Base-by-base conservation (phyloP, 2,329 filamentous ascomycete species). In the Scedosporium aurantiacum region DNA sequence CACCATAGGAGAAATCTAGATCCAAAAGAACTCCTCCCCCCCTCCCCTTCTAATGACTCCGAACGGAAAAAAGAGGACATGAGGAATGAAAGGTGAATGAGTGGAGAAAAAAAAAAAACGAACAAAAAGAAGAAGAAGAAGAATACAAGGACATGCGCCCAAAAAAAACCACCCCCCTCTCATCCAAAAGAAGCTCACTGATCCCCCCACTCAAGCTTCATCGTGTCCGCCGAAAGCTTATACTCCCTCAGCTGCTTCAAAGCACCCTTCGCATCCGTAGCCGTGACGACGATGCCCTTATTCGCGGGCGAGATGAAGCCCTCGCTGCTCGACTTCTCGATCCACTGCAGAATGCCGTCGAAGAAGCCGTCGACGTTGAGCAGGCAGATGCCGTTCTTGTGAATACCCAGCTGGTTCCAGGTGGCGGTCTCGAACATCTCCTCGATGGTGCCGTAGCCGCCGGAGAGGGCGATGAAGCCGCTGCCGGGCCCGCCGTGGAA, bases 361-460 rank as follows among this genome's bases (percentile, higher is more conserved):
- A 92, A 99, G 75, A 96, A 97, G 0, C 91, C 91, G 61, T 92
- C 86, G 27, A 97, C 81, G 72, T 97, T 97, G 67, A 90, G 84
- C 57, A 97, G 77, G 60, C 93, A 86, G 55, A 97, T 86, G 3
- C 88, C 89, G 58, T 82, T 79, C 67, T 80, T 81, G 75, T 97
- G 94, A 66, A 99, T 97, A 1, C 94, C 93, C 58, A 99, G 76
- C 77, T 97, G 94, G 74, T 97, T 97, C 92, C 94, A 99, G 10
- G 90, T 95, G 27, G 86, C 86, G 2, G 90, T 85, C 77, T 95
- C 90, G 74, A 96, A 91, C 71, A 99, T 81, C 80, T 99, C 94
- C 77, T 99, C 94, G 71, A 97, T 82, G 2, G 94, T 99, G 21
- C 94, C 94, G 73, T 93, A 99, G 0, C 94, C 94, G 52, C 93